Base-by-base conservation (phyloP, 2,329 filamentous ascomycete species). In the Lachnellula willkommii region DNA sequence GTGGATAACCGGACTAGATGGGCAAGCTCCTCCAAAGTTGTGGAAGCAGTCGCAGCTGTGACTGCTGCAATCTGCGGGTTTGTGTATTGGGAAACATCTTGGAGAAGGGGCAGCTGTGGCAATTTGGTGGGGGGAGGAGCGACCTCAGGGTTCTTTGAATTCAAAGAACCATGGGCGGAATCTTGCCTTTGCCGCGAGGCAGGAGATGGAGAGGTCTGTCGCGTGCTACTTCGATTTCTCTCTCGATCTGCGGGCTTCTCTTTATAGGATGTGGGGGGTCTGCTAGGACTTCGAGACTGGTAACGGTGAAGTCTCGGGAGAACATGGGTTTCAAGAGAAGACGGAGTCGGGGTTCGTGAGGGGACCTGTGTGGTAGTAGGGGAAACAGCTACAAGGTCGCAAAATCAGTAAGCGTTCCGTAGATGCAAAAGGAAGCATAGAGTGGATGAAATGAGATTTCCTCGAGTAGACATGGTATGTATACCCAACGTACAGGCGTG, bases 1-100 rank as follows among this genome's bases (percentile, higher is more conserved):
- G 85, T 88, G 69, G 88, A 88, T 60, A 91, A 76, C 59, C 88
- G 84, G 62, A 90, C 87, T 65, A 92, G 73, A 70, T 91, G 88
- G 51, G 88, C 88, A 63, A 93, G 81, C 72, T 92, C 88, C 66
- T 89, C 84, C 59, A 93, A 76, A 14, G 85, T 87, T 47, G 87
- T 89, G 56, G 82, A 81, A 47, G 87, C 82, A 51, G 77, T 78
- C 59, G 87, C 82, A 39, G 80, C 77, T 49, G 80, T 71, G 48
- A 74, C 64, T 51, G 59, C 59, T 52, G 56, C 77, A 54, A 86
- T 70, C 62, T 80, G 78, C 14, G 80, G 73, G 68, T 87, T 87
- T 47, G 80, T 78, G 70, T 88, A 89, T 55, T 84, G 76, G 43
- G 85, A 87, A 45, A 82, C 73, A 68, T 89, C 85, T 59, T 82